These are phyloP conservation scores for Fraxinus xanthoxyloides DNA, from an alignment of 305 asterid species.

Conservation along the genomic window DNA sequence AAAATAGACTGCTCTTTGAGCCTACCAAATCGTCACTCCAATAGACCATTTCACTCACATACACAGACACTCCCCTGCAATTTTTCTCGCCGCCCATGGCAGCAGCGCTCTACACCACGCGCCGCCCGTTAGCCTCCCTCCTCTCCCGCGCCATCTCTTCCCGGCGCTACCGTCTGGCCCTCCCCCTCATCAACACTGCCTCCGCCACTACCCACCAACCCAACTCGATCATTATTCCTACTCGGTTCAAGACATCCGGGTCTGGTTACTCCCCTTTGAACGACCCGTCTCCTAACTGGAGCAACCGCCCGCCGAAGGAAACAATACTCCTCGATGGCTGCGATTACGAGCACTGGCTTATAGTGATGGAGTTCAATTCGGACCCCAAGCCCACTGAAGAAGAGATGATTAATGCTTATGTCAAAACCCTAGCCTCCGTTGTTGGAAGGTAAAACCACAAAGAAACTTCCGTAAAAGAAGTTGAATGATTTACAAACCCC, in stretches of 20 bases:
- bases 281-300: constrained; percentile 96
- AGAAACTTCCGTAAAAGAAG: neutral
- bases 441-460: constrained; percentile 58
- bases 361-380: constrained; percentile 68
- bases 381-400: constrained; percentile 70
- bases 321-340: constrained; percentile 87
- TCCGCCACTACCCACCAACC: constrained; percentile 6
- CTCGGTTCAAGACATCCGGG: constrained; percentile 56
- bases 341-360: constrained; percentile 95
- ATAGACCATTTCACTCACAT: neutral
- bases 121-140: constrained; percentile 55
- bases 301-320: constrained; percentile 93
- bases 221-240: constrained; percentile 23
- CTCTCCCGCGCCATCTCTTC: constrained; percentile 29
- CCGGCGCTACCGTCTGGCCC: constrained; percentile 41
- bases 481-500: neutral
- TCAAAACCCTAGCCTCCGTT: constrained; percentile 74
- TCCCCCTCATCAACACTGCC: constrained; percentile 32
- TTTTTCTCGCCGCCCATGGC: constrained; percentile 39
- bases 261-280: constrained; percentile 83
- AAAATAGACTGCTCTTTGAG: neutral
- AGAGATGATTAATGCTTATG: constrained; percentile 69
- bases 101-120: constrained; percentile 47
- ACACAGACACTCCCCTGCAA: neutral
- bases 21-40: neutral